Percentiles rank a stretch among this genome's conserved stretches.
These are phyloP conservation scores for Globisporangium nunn DNA, from an alignment of 352 stramenopile genomes.

Conservation along the genomic window DNA sequence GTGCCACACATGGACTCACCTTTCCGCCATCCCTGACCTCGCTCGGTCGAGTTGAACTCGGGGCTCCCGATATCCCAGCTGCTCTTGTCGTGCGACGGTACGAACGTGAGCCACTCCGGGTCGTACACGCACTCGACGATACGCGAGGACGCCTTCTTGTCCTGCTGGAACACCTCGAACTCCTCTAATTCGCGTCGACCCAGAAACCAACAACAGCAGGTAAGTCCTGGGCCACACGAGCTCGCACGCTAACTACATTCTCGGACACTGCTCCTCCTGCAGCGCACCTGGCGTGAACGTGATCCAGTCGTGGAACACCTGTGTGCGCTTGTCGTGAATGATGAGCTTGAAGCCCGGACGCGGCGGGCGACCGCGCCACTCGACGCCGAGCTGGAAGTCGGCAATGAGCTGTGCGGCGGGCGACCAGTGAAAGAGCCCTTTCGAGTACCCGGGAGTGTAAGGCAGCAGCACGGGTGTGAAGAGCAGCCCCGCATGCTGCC, in stretches of 20 bases:
- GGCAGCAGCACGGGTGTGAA: slow-evolving; percentile 76
- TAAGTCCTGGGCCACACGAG: too few species aligned
- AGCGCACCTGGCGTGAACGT: slow-evolving; percentile 61
- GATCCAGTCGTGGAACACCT: slow-evolving; percentile 85
- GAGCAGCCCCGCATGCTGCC: slow-evolving; percentile 68
- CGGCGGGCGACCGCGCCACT: slow-evolving; percentile 68
- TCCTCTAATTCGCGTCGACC: slow-evolving; percentile 29
- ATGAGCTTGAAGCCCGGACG: slow-evolving; percentile 83
- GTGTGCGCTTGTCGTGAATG: slow-evolving; percentile 78
- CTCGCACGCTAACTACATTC: too few species aligned
- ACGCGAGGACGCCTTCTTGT: slow-evolving; percentile 78
- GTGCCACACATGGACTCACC: slow-evolving; percentile 19
- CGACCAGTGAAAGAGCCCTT: slow-evolving; percentile 73
- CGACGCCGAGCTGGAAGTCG: slow-evolving; percentile 76
- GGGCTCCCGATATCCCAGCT: slow-evolving; percentile 60
- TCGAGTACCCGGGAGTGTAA: slow-evolving; percentile 72
- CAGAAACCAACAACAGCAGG: too few species aligned
- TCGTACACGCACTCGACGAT: slow-evolving; percentile 84
- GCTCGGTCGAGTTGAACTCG: slow-evolving; percentile 59
- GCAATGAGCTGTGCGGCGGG: slow-evolving; percentile 43
- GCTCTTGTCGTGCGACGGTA: slow-evolving; percentile 80
- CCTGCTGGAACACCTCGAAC: slow-evolving; percentile 68
- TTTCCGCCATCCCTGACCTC: slow-evolving; percentile 73
- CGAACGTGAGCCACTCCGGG: slow-evolving; percentile 72
- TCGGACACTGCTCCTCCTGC: not conserved